These are phyloP conservation scores for Globisporangium lucens DNA, from an alignment of 352 stramenopile genomes.

Conservation along the genomic window DNA sequence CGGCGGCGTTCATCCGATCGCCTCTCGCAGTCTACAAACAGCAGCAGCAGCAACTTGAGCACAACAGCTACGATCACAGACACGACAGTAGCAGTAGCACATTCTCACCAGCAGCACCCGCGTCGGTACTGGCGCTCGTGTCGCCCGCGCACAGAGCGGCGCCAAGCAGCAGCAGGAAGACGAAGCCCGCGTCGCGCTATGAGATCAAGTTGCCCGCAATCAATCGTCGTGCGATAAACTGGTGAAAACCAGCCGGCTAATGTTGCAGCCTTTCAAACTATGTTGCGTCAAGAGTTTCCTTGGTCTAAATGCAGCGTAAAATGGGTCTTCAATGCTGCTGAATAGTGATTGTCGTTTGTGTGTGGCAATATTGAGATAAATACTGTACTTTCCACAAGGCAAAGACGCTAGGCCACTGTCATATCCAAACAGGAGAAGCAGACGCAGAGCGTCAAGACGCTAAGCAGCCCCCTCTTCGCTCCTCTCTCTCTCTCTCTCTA, in stretches of 20 bases:
- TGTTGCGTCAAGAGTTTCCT: background rate
- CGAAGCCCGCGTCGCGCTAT: slow-evolving; percentile 1
- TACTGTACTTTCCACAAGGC: background rate
- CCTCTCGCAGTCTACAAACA: slow-evolving; percentile 21
- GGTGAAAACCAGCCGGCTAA: background rate
- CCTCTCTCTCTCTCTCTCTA: background rate
- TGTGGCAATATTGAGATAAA: background rate
- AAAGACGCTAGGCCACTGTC: background rate
- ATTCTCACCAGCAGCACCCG: background rate
- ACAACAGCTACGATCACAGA: background rate
- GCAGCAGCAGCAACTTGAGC: background rate
- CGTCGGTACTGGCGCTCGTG: slow-evolving; percentile 6
- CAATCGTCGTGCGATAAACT: background rate
- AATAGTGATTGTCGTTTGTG: background rate
- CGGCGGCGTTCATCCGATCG: slow-evolving; percentile 14
- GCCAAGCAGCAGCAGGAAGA: background rate
- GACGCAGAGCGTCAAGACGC: background rate
- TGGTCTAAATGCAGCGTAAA: background rate
- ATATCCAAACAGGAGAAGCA: slow-evolving; percentile 2
- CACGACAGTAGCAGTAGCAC: background rate
- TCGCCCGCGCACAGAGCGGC: slow-evolving; percentile 1
- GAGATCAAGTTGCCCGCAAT: slow-evolving; percentile 15
- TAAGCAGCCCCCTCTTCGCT: background rate
- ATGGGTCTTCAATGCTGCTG: background rate
- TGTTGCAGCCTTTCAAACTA: background rate